These are phyloP conservation scores for Sungouiella blattae DNA, from an alignment of 805 yeast genomes.

Conservation along the genomic window DNA sequence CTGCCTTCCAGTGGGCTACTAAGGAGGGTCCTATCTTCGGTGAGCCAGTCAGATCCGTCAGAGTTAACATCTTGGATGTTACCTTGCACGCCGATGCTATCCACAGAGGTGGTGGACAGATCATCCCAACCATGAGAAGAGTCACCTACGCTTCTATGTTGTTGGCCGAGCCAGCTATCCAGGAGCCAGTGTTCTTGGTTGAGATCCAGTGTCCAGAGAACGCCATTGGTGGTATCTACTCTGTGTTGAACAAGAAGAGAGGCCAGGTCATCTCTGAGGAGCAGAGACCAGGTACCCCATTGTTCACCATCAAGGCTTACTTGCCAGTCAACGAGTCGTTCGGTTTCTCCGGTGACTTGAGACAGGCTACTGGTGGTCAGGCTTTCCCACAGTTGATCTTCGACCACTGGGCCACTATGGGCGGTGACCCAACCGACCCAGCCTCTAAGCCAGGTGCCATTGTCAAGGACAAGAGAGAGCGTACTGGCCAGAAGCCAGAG, in stretches of 20 bases:
- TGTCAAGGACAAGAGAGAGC: conserved; percentile 70
- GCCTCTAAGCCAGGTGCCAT: conserved; percentile 58
- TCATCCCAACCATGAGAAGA: conserved; percentile 99
- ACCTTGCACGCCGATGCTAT: conserved; percentile 99
- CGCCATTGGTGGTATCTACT: conserved; percentile 99
- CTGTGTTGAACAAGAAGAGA: conserved; percentile 98
- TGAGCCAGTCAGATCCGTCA: conserved; percentile 93
- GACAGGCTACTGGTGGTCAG: conserved; percentile 99
- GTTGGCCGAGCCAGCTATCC: conserved; percentile 97
- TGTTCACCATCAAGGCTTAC: conserved; percentile 99
- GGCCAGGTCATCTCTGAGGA: conserved; percentile 99
- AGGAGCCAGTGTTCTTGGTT: conserved; percentile 98
- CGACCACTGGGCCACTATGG: conserved; percentile 94
- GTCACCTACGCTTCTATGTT: conserved; percentile 97
- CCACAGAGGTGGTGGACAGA: conserved; percentile 99
- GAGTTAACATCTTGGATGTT: conserved; percentile 98
- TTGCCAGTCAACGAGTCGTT: conserved; percentile 99
- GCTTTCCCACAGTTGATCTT: conserved; percentile 99
- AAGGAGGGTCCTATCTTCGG: conserved; percentile 99
- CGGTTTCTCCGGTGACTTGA: conserved; percentile 99
- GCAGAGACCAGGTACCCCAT: conserved; percentile 99
- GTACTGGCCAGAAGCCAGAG: conserved; percentile 94
- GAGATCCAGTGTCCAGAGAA: conserved; percentile 99
- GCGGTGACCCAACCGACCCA: conserved; percentile 92
- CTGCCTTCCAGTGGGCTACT: conserved; percentile 99